Base-by-base conservation (phyloP, 768 basidiomycete genomes). In the Collybia sordida region DNA sequence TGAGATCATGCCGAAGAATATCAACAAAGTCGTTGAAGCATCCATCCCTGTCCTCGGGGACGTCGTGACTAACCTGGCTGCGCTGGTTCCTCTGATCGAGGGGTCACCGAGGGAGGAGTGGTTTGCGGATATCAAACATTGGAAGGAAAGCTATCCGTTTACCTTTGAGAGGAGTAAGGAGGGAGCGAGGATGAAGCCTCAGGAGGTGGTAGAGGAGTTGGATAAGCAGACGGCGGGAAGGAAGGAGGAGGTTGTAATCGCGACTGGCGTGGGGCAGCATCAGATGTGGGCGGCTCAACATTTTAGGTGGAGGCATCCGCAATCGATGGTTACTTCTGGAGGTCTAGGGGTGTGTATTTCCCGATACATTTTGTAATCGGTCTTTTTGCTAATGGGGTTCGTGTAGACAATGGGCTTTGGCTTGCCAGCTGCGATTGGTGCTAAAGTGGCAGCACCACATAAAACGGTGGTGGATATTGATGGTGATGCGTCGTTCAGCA, bases 231-330 rank as follows among this genome's bases (percentile, higher is more conserved):
- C 83, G n/a, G 74, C 73, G 42, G 77, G 88, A 51, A 81, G 74
- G 67, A 96, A 98, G 73, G 88, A 91, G 50, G 84, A 98, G 19
- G 80, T 97, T 34, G 72, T 99, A 62, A 71, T 99, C 45, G 70
- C 92, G 9, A 99, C 97, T 14, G 97, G 97, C 59, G 97, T 99
- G 18, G 97, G 97, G 6, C 97, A 99, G 67, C 97, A 98, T 72
- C 96, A 99, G 71, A 98, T 98, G 97, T 98, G 93, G 94, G 96
- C 96, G 1, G 92, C 91, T 36, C 97, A 99, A 68, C 78, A 87
- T 66, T 98, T 83, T 71, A 78, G 95, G 51, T 99, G 95, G 95
- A 88, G 72, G 53, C 72, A 87, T 42, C 97, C 97, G 0, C 79
- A 86, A 36, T 79, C 90, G 40, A 80, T 98, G 87, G 85, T 96